These are phyloP conservation scores for Paecilomyces variotii DNA, from an alignment of 2,329 filamentous ascomycete species.

Conservation along the genomic window DNA sequence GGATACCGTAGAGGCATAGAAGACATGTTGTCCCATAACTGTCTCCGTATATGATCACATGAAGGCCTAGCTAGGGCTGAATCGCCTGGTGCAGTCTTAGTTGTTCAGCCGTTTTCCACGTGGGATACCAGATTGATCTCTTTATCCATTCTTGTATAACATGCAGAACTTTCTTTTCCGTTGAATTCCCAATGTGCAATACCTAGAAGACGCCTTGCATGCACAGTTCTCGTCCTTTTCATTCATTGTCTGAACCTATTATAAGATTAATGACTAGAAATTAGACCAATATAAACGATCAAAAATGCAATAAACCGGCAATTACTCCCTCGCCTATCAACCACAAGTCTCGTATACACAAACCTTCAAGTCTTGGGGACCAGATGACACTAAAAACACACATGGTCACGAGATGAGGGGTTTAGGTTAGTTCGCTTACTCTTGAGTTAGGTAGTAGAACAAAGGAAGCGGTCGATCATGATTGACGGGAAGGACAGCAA, in stretches of 20 bases:
- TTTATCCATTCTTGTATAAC: neutral
- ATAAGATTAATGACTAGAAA: neutral
- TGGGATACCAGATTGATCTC: neutral
- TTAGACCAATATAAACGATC: neutral
- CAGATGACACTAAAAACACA: neutral
- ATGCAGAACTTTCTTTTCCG: neutral
- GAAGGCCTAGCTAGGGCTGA: neutral
- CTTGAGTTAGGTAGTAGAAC: neutral
- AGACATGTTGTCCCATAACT: neutral
- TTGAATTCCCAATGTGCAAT: neutral
- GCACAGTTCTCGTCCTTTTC: neutral
- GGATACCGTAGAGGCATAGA: constrained; percentile 38
- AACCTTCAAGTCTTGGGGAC: neutral
- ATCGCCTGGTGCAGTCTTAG: no score
- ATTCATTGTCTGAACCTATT: neutral
- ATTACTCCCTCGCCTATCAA: neutral
- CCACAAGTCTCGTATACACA: neutral
- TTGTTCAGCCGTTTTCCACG: neutral
- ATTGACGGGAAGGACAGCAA: no score
- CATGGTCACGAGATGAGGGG: neutral
- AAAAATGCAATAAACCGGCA: neutral
- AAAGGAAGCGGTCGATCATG: neutral
- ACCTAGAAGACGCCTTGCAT: neutral
- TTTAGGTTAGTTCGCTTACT: neutral
- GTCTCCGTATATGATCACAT: neutral